Evolutionary conservation across 352 stramenopile genomes (phyloP), one percentile per base, ranked within the genome.

Genomic region (Pythium folliculosum): DNA sequence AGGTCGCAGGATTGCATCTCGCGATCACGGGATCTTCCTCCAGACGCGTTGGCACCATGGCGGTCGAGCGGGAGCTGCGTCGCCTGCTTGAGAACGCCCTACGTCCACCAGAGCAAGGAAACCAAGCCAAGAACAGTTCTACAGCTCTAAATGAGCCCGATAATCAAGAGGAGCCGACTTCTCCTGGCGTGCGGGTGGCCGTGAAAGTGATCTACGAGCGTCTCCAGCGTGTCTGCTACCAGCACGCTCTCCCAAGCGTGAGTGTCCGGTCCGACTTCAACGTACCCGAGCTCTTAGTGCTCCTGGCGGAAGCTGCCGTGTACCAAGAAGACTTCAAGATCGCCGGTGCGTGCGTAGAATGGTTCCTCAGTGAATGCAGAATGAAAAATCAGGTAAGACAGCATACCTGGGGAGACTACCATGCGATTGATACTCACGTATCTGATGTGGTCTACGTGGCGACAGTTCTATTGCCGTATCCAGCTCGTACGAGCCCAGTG

Each of bases 401-500:
- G 10, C 35, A 7, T 2, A 14, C 35, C 3, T 40, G 35, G 35
- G n/a, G 35, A 40, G 35, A 40, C 8, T 16, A 40, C 8, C 8
- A 12, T 40, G 35, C 8, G 35, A 40, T 40, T 10, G 35, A 40
- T 40, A 16, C 35, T 40, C 35, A 40, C 12, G 8, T 7, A 13
- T 14, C 12, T 40, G 35, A 40, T 40, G 8, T 40, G 35, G 14
- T 47, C 4, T 21, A 47, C n/a, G 7, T 47, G n/a, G 7, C 48
- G 37, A 51, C 6, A 77, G 87, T 97, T 97, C 71, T 94, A 91
- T 67, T 97, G 89, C 69, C 82, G 92, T 52, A 80, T 85, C 5
- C 82, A 92, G 58, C 91, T 98, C 32, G 81, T 92, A 8, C 88
- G 82, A 2, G 90, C 91, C 4, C 81, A 85, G 16, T 91, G 80